Evolutionary conservation across 176 grass and related monocot genomes (phyloP).

Genomic region (Cocos nucifera): DNA sequence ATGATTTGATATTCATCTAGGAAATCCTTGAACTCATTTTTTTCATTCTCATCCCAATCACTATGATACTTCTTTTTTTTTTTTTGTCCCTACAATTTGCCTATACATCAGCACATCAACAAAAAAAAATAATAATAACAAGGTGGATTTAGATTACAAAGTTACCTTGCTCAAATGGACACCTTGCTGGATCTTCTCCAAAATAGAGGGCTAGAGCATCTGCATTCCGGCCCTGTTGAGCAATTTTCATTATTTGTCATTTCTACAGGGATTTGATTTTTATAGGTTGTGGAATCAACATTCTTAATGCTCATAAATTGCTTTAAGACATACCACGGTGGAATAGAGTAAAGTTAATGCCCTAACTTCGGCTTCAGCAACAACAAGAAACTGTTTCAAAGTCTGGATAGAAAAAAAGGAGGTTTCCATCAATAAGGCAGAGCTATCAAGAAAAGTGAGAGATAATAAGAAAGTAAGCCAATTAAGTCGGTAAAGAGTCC

Average conservation of each 20-base stretch:
- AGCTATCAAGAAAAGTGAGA: neutral
- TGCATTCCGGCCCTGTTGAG: slow-evolving; percentile 80
- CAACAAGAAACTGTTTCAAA: slow-evolving; percentile 72
- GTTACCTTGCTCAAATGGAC: slow-evolving; percentile 95
- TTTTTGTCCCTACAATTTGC: no score
- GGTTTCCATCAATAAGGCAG: slow-evolving; percentile 1
- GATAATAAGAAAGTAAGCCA: neutral
- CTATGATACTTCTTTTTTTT: no score
- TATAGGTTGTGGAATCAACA: neutral
- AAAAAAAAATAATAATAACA: no score
- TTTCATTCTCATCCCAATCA: no score
- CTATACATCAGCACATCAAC: no score
- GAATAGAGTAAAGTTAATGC: slow-evolving; percentile 88
- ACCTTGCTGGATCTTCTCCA: slow-evolving; percentile 86
- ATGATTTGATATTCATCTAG: no score
- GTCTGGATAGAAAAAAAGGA: slow-evolving; percentile 45
- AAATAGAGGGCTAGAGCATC: slow-evolving; percentile 98
- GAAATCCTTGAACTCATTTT: no score
- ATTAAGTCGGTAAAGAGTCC: neutral
- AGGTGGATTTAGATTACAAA: neutral
- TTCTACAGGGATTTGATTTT: neutral
- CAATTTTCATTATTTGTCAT: neutral
- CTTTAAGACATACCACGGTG: slow-evolving; percentile 59
- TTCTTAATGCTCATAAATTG: no score
- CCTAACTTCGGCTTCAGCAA: slow-evolving; percentile 92